Conservation (phyloP, 1,284 basidiomycete species). For the Anthracocystis setariae region DNA sequence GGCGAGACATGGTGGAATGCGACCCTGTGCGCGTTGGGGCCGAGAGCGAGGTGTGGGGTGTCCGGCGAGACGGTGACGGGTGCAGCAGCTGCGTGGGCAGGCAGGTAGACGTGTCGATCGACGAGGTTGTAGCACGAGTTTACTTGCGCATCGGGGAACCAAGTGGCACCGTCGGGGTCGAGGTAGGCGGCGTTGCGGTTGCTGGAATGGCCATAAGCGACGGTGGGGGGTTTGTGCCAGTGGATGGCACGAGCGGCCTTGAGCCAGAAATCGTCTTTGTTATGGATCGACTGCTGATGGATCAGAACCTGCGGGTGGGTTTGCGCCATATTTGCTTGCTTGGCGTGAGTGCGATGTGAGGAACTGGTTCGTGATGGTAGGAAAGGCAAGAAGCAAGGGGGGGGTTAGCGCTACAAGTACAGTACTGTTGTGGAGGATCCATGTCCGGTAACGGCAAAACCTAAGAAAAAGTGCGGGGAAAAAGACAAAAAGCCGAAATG, state of each 20-base stretch:
- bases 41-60: slow-evolving; percentile 49
- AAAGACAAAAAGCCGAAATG: background rate
- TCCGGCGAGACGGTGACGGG: slow-evolving; percentile 51
- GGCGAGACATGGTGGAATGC: slow-evolving; percentile 59
- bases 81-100: slow-evolving; percentile 17
- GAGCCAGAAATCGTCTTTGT: slow-evolving; percentile 55
- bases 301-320: slow-evolving; percentile 50
- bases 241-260: slow-evolving; percentile 48
- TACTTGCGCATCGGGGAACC: slow-evolving; percentile 55
- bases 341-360: background rate
- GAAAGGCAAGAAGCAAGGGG: background rate
- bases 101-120: slow-evolving; percentile 48
- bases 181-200: slow-evolving; percentile 25
- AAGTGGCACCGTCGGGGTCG: slow-evolving; percentile 37
- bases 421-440: too few relatives aligned
- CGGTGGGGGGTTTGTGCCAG: slow-evolving; percentile 54
- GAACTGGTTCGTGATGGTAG: background rate
- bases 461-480: slow-evolving; percentile 9
- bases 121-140: slow-evolving; percentile 52
- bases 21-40: slow-evolving; percentile 37
- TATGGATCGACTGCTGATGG: slow-evolving; percentile 46
- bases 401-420: background rate
- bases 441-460: too few relatives aligned
- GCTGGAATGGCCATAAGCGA: slow-evolving; percentile 43
- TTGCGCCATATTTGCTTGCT: slow-evolving; percentile 8